Evolutionary conservation across 805 yeast genomes (phyloP).

Genomic region (Zygosaccharomyces bailii): DNA sequence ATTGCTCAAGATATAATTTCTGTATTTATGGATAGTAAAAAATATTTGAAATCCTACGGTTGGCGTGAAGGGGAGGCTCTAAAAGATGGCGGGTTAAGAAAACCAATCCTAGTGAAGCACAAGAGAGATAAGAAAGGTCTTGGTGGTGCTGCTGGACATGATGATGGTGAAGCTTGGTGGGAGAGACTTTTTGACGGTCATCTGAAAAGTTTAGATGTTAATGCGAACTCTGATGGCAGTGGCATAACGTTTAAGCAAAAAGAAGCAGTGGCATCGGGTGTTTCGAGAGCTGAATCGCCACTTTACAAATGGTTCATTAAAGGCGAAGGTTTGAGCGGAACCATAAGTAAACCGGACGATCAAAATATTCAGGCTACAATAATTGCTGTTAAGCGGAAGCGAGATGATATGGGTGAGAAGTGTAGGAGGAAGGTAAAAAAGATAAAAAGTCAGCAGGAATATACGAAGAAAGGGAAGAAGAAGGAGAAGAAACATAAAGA

Average conservation of each 20-base stretch:
- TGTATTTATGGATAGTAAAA: slow-evolving; percentile 63
- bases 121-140: slow-evolving; percentile 88
- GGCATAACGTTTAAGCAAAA: slow-evolving; percentile 55
- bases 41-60: slow-evolving; percentile 73
- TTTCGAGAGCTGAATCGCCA: slow-evolving; percentile 59
- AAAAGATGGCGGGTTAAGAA: slow-evolving; percentile 70
- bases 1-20: background rate
- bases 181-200: slow-evolving; percentile 93
- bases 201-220: slow-evolving; percentile 68
- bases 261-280: slow-evolving; percentile 43
- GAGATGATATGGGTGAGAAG: slow-evolving; percentile 18
- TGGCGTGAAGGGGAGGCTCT: slow-evolving; percentile 93
- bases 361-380: slow-evolving; percentile 9
- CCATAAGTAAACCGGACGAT: slow-evolving; percentile 43
- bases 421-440: slow-evolving; percentile 15
- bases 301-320: slow-evolving; percentile 80
- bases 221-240: slow-evolving; percentile 22
- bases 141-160: slow-evolving; percentile 64
- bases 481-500: slow-evolving; percentile 13
- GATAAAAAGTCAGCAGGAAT: slow-evolving; percentile 13
- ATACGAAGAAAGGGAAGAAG: slow-evolving; percentile 12
- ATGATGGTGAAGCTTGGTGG: slow-evolving; percentile 94
- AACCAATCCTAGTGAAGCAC: slow-evolving; percentile 85
- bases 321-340: slow-evolving; percentile 83
- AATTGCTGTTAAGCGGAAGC: slow-evolving; percentile 12